A percentile compares a stretch with the other conserved stretches of the same genome.
Evolutionary conservation across 371 early-diverging fungal genomes (phyloP).

Genomic region (Mortierella sp.): DNA sequence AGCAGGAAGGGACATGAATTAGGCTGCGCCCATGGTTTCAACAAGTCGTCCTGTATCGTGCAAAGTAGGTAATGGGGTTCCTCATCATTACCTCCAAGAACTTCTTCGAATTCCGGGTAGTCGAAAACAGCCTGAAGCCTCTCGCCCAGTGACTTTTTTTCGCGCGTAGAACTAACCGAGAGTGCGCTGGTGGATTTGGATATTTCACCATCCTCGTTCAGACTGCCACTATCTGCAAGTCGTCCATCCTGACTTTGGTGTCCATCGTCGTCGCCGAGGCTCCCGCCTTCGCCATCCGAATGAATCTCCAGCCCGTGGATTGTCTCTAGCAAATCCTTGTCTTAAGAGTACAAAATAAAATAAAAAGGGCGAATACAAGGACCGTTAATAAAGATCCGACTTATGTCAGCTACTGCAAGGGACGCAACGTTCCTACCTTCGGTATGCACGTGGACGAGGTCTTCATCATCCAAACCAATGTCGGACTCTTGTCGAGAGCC

Average conservation of each 20-base stretch:
- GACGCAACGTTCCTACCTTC: slow-evolving; percentile 18
- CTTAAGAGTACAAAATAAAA: no score
- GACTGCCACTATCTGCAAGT: slow-evolving; percentile 1
- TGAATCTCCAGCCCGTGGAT: slow-evolving; percentile 42
- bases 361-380: no score
- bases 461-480: slow-evolving; percentile 44
- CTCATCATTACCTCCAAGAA: slow-evolving; percentile 59
- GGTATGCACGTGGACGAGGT: slow-evolving; percentile 42
- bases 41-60: no score
- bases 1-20: neutral
- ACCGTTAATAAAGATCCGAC: neutral
- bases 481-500: slow-evolving; percentile 33
- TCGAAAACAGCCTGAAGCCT: slow-evolving; percentile 71
- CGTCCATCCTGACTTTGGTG: slow-evolving; percentile 2
- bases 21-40: no score
- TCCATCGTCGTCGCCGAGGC: slow-evolving; percentile 29
- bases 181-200: slow-evolving; percentile 16
- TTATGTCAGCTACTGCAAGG: neutral
- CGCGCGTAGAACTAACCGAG: slow-evolving; percentile 22
- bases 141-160: slow-evolving; percentile 60
- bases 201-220: slow-evolving; percentile 15
- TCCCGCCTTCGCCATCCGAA: slow-evolving; percentile 41
- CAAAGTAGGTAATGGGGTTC: neutral
- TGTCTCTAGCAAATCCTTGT: slow-evolving; percentile 19
- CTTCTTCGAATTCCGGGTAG: slow-evolving; percentile 63